Percentiles rank a stretch among this genome's conserved stretches.
Conservation (phyloP, 768 basidiomycete genomes). For the Tulasnella sp. region DNA sequence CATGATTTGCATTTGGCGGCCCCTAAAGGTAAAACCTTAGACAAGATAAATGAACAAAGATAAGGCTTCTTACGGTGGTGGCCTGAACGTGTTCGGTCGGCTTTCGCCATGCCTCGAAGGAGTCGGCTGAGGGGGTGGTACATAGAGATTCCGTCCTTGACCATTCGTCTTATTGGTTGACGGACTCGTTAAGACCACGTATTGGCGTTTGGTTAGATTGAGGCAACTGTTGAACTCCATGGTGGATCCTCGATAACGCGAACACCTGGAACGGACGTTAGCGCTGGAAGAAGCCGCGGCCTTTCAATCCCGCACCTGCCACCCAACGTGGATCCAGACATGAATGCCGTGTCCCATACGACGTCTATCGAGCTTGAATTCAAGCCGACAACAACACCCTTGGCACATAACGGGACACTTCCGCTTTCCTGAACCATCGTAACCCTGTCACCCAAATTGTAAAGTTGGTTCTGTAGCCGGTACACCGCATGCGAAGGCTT, state of each 20-base stretch:
- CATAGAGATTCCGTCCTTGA: no score
- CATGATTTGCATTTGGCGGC: no score
- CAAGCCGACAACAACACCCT: conserved; percentile 88
- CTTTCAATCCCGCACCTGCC: conserved; percentile 44
- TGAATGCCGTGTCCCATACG: conserved; percentile 91
- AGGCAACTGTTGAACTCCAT: conserved; percentile 80
- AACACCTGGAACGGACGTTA: conserved; percentile 47
- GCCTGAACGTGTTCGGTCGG: no score
- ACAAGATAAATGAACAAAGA: no score
- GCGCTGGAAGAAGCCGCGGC: neutral
- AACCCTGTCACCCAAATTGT: conserved; percentile 83
- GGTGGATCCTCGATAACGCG: conserved; percentile 80
- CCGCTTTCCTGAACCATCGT: conserved; percentile 95
- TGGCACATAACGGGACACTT: conserved; percentile 76
- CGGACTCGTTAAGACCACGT: conserved; percentile 56
- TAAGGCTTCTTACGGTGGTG: no score
- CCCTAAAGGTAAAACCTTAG: no score
- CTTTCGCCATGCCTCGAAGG: no score
- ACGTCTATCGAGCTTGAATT: conserved; percentile 84
- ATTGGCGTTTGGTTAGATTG: conserved; percentile 79
- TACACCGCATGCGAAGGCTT: conserved; percentile 86
- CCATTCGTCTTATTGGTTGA: neutral
- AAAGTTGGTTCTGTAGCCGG: conserved; percentile 78
- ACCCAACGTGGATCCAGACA: conserved; percentile 77
- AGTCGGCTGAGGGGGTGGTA: no score